A percentile compares a stretch with the other conserved stretches of the same genome.
Conservation (phyloP, 148 eudicot species). For the Simmondsia chinensis region DNA sequence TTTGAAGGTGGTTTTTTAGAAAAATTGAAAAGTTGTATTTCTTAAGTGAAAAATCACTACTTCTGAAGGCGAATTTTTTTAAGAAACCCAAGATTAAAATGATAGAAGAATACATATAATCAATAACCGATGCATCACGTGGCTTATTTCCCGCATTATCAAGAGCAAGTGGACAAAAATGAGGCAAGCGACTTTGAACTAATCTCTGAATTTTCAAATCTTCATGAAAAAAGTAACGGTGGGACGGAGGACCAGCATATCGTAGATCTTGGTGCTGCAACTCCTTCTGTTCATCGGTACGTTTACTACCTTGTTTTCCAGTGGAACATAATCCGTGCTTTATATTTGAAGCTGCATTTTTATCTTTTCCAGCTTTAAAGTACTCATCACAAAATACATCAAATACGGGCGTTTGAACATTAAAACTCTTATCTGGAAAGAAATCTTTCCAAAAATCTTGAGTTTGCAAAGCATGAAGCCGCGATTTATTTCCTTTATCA, state of each 20-base stretch:
- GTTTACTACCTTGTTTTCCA: slow-evolving; percentile 8
- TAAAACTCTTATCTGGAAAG: slow-evolving; percentile 21
- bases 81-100: slow-evolving; percentile 1
- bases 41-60: too few relatives aligned
- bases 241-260: slow-evolving; percentile 49
- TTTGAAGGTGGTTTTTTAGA: too few relatives aligned
- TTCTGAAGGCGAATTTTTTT: too few relatives aligned
- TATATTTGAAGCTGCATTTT: slow-evolving; percentile 12
- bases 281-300: slow-evolving; percentile 8
- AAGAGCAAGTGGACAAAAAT: slow-evolving; percentile 52
- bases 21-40: too few relatives aligned
- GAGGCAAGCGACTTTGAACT: slow-evolving; percentile 60
- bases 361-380: slow-evolving; percentile 32
- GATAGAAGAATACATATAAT: slow-evolving; percentile 58
- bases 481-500: slow-evolving; percentile 15
- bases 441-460: slow-evolving; percentile 71
- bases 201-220: slow-evolving; percentile 61
- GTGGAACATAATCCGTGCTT: slow-evolving; percentile 10
- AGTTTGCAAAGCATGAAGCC: slow-evolving; percentile 16
- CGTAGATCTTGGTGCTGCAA: slow-evolving; percentile 16
- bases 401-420: slow-evolving; percentile 70
- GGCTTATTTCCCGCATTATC: slow-evolving; percentile 23
- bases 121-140: slow-evolving; percentile 41
- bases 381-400: slow-evolving; percentile 72
- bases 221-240: slow-evolving; percentile 61